Evolutionary conservation across 805 yeast genomes (phyloP).

Genomic region (Ogataea wickerhamii): DNA sequence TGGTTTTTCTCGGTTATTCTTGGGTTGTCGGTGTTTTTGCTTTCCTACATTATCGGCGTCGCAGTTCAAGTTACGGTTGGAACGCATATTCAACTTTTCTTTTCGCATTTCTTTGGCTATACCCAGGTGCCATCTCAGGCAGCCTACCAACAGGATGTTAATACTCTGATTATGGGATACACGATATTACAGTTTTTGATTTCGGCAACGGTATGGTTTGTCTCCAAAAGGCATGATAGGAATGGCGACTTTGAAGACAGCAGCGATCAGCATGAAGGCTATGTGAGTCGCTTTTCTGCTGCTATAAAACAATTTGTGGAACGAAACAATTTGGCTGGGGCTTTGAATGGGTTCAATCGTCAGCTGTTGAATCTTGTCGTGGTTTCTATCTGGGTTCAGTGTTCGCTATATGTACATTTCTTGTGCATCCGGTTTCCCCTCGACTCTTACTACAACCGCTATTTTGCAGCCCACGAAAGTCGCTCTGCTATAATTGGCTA

Average conservation of each 20-base stretch:
- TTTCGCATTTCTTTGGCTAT: neutral
- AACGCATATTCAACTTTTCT: too few species aligned
- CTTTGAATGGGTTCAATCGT: neutral
- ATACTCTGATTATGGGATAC: slow-evolving; percentile 3
- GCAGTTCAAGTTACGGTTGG: too few species aligned
- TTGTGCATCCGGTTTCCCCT: slow-evolving; percentile 7
- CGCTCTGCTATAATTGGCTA: neutral
- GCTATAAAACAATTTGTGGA: neutral
- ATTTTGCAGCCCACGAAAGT: neutral
- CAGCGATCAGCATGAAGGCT: neutral
- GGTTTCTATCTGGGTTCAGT: slow-evolving; percentile 1
- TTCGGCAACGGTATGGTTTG: neutral
- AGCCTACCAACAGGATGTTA: slow-evolving; percentile 1
- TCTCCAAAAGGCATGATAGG: neutral
- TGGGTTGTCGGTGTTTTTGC: slow-evolving; percentile 21
- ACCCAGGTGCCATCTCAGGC: neutral
- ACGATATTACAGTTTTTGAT: neutral
- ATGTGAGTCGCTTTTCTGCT: neutral
- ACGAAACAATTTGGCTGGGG: neutral
- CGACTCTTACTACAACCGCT: neutral
- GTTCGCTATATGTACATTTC: slow-evolving; percentile 2
- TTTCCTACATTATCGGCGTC: slow-evolving; percentile 15
- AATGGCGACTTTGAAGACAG: neutral
- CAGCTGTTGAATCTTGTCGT: neutral
- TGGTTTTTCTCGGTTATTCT: slow-evolving; percentile 45